Evolutionary conservation across 1,284 basidiomycete genomes (phyloP).

Genomic region (Cutaneotrichosporon cavernicola): DNA sequence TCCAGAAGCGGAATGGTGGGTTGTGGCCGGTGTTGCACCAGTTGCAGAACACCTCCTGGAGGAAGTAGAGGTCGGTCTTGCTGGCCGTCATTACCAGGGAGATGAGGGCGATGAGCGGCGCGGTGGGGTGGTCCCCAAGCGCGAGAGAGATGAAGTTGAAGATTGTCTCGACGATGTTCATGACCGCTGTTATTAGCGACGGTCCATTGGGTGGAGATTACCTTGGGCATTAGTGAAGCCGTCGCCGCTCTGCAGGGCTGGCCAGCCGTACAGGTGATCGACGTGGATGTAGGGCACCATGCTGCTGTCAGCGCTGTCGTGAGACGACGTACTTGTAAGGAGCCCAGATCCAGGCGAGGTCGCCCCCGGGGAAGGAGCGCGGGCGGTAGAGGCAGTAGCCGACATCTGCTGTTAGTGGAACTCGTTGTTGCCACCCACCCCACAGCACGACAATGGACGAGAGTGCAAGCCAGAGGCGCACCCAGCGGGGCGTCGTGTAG

Average conservation of each 20-base stretch:
- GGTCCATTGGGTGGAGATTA: constrained; percentile 39
- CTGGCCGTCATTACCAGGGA: constrained; percentile 72
- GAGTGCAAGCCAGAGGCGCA: constrained; percentile 68
- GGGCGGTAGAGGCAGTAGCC: constrained; percentile 70
- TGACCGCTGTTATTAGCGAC: constrained; percentile 58
- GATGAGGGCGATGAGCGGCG: constrained; percentile 70
- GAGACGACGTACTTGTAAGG: constrained; percentile 60
- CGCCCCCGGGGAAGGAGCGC: constrained; percentile 70
- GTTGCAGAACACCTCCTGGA: constrained; percentile 57
- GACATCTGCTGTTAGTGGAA: constrained; percentile 55
- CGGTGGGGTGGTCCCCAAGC: constrained; percentile 57
- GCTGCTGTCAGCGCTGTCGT: constrained; percentile 12
- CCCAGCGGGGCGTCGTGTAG: constrained; percentile 57
- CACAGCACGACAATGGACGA: constrained; percentile 57
- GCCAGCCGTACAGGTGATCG: constrained; percentile 70
- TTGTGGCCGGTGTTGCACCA: constrained; percentile 77
- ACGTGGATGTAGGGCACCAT: constrained; percentile 56
- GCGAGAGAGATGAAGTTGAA: constrained; percentile 75
- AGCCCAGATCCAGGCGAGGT: constrained; percentile 83
- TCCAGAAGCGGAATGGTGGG: constrained; percentile 56
- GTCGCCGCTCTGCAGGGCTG: constrained; percentile 62
- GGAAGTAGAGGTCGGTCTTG: constrained; percentile 80
- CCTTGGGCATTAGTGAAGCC: constrained; percentile 88
- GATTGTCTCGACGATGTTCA: constrained; percentile 77
- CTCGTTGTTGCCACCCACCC: constrained; percentile 50